Evolutionary conservation across 1,139 yeast genomes (phyloP).

Genomic region (Nakaseomyces sp.): DNA sequence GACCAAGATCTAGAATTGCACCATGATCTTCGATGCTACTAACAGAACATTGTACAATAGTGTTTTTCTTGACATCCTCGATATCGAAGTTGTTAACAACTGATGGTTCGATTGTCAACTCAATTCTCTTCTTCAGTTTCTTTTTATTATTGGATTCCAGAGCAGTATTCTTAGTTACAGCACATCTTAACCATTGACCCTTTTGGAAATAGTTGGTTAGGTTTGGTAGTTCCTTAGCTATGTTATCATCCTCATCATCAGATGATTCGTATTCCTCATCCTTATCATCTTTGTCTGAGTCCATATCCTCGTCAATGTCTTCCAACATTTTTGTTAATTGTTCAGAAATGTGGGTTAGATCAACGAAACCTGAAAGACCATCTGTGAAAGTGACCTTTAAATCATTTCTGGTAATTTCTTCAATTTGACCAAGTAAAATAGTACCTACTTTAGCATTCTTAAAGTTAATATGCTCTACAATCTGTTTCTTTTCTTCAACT

Average conservation of each 20-base stretch:
- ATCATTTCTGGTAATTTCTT: slow-evolving; percentile 52
- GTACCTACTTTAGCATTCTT: slow-evolving; percentile 63
- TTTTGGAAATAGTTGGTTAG: slow-evolving; percentile 46
- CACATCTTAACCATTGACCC: slow-evolving; percentile 86
- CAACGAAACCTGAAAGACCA: slow-evolving; percentile 69
- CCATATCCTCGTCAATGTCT: slow-evolving; percentile 40
- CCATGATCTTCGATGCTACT: slow-evolving; percentile 89
- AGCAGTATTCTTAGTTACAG: slow-evolving; percentile 45
- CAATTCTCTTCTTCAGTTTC: slow-evolving; percentile 48
- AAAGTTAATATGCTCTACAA: slow-evolving; percentile 54
- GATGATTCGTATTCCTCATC: slow-evolving; percentile 32
- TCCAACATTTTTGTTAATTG: slow-evolving; percentile 52
- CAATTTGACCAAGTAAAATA: slow-evolving; percentile 65
- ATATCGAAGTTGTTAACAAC: slow-evolving; percentile 50
- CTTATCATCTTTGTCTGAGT: slow-evolving; percentile 27
- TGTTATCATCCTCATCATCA: slow-evolving; percentile 31
- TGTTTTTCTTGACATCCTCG: slow-evolving; percentile 58
- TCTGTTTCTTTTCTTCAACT: slow-evolving; percentile 28
- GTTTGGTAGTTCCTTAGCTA: slow-evolving; percentile 43
- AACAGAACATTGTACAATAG: slow-evolving; percentile 64
- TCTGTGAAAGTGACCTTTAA: slow-evolving; percentile 72
- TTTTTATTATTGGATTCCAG: slow-evolving; percentile 33
- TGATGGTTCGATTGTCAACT: slow-evolving; percentile 68
- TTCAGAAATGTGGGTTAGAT: slow-evolving; percentile 67
- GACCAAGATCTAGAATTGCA: slow-evolving; percentile 63